Percentiles rank a stretch among this genome's conserved stretches.
These are phyloP conservation scores for Odonthalia washingtoniensis DNA, from an alignment of 31 red algal genomes.

Conservation along the genomic window DNA sequence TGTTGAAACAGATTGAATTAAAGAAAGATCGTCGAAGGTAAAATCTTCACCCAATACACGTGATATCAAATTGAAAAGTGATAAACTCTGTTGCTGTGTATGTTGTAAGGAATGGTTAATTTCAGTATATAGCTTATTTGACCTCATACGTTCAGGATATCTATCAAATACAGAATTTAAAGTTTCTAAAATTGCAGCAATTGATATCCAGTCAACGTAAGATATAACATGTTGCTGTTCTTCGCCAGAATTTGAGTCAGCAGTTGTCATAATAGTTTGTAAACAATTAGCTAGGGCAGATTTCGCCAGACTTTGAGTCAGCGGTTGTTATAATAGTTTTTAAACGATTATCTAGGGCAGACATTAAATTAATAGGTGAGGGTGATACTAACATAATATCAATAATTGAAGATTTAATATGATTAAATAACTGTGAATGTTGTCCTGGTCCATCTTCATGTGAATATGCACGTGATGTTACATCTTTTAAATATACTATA, in stretches of 20 bases:
- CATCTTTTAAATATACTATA: too few relatives aligned
- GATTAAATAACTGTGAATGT: background rate
- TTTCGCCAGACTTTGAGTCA: too few relatives aligned
- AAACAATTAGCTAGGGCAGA: too few relatives aligned
- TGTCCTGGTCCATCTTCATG: too few relatives aligned
- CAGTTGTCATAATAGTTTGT: too few relatives aligned
- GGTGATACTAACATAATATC: slow-evolving; percentile 55
- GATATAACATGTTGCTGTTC: slow-evolving; percentile 33
- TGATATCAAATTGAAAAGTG: slow-evolving; percentile 55
- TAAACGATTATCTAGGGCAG: slow-evolving; percentile 78
- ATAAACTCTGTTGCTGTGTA: slow-evolving; percentile 69
- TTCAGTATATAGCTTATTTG: slow-evolving; percentile 91
- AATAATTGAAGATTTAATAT: slow-evolving; percentile 60
- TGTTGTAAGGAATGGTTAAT: slow-evolving; percentile 82
- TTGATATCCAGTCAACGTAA: slow-evolving; percentile 59
- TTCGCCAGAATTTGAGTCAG: slow-evolving; percentile 1
- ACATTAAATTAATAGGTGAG: slow-evolving; percentile 61
- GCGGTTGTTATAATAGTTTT: too few relatives aligned
- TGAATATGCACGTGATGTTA: too few relatives aligned
- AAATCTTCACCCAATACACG: slow-evolving; percentile 50
- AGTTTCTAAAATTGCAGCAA: too few relatives aligned
- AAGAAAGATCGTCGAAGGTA: slow-evolving; percentile 36
- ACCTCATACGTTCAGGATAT: slow-evolving; percentile 82
- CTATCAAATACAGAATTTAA: slow-evolving; percentile 94
- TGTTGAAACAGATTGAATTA: slow-evolving; percentile 48